phyloP scores from a whole-genome alignment of 169 alveolate species.

The Pseudocohnilembus persalinus region DNA sequence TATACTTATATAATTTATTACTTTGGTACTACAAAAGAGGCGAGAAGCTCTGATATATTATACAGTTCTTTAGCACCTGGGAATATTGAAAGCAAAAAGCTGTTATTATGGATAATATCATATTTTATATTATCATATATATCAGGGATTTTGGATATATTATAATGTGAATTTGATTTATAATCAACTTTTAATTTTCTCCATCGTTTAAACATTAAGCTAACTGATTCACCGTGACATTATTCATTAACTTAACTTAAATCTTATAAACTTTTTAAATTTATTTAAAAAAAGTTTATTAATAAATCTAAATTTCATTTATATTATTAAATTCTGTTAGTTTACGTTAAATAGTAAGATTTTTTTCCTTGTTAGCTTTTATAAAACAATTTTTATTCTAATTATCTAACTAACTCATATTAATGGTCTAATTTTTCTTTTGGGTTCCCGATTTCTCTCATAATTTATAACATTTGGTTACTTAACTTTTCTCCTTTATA shows the following conservation, averaged over 20 bases:
- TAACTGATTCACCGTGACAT: not conserved
- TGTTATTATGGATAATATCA: conserved; percentile 77
- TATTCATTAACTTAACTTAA: too few relatives aligned
- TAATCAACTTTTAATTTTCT: conserved; percentile 74
- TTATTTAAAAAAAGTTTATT: too few relatives aligned
- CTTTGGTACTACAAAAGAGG: conserved; percentile 65
- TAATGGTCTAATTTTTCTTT: not conserved
- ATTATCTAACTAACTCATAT: not conserved
- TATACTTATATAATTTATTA: not conserved
- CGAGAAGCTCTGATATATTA: conserved; percentile 52
- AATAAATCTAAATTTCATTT: not conserved
- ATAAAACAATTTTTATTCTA: not conserved
- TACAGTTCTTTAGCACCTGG: conserved; percentile 55
- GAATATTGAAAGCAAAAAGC: conserved; percentile 44
- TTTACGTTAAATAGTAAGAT: not conserved
- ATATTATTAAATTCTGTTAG: not conserved
- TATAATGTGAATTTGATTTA: conserved; percentile 54
- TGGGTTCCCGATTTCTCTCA: not conserved
- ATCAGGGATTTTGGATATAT: conserved; percentile 80
- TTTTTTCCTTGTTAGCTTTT: not conserved
- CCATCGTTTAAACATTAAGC: conserved; percentile 60
- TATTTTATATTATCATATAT: conserved; percentile 78
- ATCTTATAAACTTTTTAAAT: not conserved
- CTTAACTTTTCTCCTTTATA: not conserved
- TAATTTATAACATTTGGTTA: not conserved